Percentiles rank a stretch among this genome's conserved stretches.
These are phyloP conservation scores for Nannochloropsis salina DNA, from an alignment of 108 stramenopile species.

Conservation along the genomic window DNA sequence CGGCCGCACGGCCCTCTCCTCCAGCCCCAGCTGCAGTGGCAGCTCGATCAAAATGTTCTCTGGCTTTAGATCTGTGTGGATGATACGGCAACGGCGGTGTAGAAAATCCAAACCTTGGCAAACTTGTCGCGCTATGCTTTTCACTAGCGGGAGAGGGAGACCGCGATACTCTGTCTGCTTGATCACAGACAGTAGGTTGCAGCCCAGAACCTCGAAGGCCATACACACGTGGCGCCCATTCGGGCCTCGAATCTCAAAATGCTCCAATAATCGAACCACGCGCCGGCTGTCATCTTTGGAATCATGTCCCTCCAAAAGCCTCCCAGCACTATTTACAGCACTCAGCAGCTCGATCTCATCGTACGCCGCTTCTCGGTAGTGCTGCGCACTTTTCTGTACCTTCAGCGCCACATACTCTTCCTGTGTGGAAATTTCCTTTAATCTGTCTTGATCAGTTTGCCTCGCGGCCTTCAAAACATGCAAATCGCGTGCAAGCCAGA, in stretches of 20 bases:
- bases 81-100: slow-evolving; percentile 84
- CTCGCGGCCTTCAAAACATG: not conserved
- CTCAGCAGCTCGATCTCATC: slow-evolving; percentile 93
- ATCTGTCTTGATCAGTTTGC: not conserved
- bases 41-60: slow-evolving; percentile 77
- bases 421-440: not conserved
- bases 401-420: slow-evolving; percentile 66
- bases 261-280: slow-evolving; percentile 80
- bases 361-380: slow-evolving; percentile 94
- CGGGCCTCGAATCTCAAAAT: slow-evolving; percentile 89
- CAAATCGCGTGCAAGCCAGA: slow-evolving; percentile 76
- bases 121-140: slow-evolving; percentile 76
- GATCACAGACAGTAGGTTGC: slow-evolving; percentile 90
- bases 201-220: slow-evolving; percentile 94
- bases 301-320: not conserved
- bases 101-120: slow-evolving; percentile 88
- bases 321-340: slow-evolving; percentile 52
- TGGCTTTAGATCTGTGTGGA: slow-evolving; percentile 96
- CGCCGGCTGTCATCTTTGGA: not conserved
- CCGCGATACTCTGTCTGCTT: slow-evolving; percentile 78
- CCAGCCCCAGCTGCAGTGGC: slow-evolving; percentile 26
- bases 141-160: slow-evolving; percentile 81
- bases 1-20: slow-evolving; percentile 19
- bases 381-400: slow-evolving; percentile 92
- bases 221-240: slow-evolving; percentile 95